Evolutionary conservation across 2,329 filamentous ascomycete genomes (phyloP), one percentile per base, ranked within the genome.

Genomic region (Neonectria punicea): DNA sequence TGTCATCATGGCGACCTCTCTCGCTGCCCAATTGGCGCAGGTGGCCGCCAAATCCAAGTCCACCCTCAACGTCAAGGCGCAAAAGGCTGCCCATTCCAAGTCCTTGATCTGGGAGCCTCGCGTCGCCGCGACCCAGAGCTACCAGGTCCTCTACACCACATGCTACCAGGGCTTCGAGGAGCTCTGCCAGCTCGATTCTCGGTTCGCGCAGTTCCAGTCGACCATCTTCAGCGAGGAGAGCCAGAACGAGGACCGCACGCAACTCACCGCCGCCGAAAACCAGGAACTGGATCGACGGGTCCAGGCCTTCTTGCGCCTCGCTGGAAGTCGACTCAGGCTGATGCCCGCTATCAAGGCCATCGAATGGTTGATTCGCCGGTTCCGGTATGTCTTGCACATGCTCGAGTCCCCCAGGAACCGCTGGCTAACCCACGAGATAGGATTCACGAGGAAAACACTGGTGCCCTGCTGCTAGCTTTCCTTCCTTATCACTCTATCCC

Each of bases 161-260:
- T 98, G 95, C 77, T 85, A 90, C 71, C 93, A 97, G 75, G 96
- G 94, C 2, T 99, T 95, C 75, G 89, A 94, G 68, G 96, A 99
- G 75, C 84, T 99, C 63, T 98, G 96, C 80, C 89, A 90, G 70
- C 85, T 99, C 58, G 97, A 99, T 78, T 79, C 85, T 25, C 89
- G 94, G 63, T 98, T 98, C 75, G 76, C 85, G 14, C 84, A 86
- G 39, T 99, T 95, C 76, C 86, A 88, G 66, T 85, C 86, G 62
- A 94, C 89, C 58, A 85, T 99, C 61, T 99, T 98, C 85, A 97
- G 92, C 83, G 92, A 96, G 74, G 93, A 97, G 82, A 98, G 95
- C 81, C 94, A 94, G 78, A 86, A 88, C 67, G 91, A 97, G 76
- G 96, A 99, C 78, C 89, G 96, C 58, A 91, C 89, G 22, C 91